phyloP scores from a whole-genome alignment of 164 flowering plant species.

The Chimonanthus salicifolius region DNA sequence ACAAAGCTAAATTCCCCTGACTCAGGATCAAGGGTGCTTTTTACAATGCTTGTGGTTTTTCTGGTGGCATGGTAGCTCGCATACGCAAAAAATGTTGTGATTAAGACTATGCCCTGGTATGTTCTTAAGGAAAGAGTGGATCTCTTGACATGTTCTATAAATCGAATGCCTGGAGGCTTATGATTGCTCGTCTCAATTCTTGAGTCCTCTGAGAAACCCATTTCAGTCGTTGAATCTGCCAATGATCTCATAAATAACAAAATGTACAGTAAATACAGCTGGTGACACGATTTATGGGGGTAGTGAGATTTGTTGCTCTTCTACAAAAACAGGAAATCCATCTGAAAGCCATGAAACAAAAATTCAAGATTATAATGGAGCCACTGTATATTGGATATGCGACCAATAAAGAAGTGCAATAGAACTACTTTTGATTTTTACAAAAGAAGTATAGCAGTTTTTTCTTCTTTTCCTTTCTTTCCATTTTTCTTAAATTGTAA shows the following conservation, averaged over 20 bases:
- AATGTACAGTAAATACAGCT: background rate
- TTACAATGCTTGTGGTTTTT: slow-evolving; percentile 82
- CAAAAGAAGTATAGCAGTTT: background rate
- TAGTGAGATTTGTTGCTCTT: background rate
- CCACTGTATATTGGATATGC: background rate
- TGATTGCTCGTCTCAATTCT: slow-evolving; percentile 9
- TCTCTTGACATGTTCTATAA: slow-evolving; percentile 34
- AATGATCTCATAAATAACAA: too few species aligned
- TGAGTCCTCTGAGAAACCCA: slow-evolving; percentile 24
- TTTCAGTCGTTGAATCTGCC: background rate
- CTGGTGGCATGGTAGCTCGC: slow-evolving; percentile 76
- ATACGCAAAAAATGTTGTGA: slow-evolving; percentile 74
- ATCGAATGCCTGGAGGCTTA: slow-evolving; percentile 57
- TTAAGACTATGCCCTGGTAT: slow-evolving; percentile 66
- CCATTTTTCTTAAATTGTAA: background rate
- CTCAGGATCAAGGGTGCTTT: slow-evolving; percentile 76
- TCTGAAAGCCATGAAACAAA: slow-evolving; percentile 10
- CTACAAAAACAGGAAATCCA: slow-evolving; percentile 1
- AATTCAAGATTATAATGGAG: background rate
- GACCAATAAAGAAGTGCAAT: background rate
- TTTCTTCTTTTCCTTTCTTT: background rate
- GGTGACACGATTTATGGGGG: background rate
- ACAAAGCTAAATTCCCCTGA: slow-evolving; percentile 27
- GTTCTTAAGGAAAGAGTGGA: slow-evolving; percentile 48
- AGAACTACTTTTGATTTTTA: background rate